Percentiles rank a stretch among this genome's conserved stretches.
These are phyloP conservation scores for Aphanomyces astaci DNA, from an alignment of 352 stramenopile species.

Conservation along the genomic window DNA sequence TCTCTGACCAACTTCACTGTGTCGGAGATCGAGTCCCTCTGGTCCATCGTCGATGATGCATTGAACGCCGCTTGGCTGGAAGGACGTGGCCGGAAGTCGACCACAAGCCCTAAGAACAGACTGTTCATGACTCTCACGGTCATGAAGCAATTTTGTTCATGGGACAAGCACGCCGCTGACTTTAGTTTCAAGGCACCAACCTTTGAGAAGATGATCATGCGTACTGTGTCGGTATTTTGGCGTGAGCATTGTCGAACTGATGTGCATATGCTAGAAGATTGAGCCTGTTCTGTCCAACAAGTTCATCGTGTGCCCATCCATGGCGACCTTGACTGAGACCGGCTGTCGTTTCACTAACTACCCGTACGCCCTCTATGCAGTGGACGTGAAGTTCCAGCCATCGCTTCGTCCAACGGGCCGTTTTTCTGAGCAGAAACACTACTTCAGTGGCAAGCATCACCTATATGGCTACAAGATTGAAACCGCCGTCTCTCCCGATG, in stretches of 20 bases:
- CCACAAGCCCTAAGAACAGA: background rate
- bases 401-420: no score
- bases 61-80: background rate
- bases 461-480: no score
- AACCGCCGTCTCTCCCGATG: no score
- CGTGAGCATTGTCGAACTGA: background rate
- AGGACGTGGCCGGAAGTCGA: background rate
- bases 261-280: background rate
- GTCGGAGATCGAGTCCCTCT: background rate
- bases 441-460: no score
- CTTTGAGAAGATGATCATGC: slow-evolving; percentile 9
- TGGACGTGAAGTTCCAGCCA: slow-evolving; percentile 15
- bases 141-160: slow-evolving; percentile 1
- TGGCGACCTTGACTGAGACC: background rate
- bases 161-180: slow-evolving; percentile 2
- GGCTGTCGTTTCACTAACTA: background rate
- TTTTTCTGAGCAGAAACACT: no score
- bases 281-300: background rate
- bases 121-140: slow-evolving; percentile 4
- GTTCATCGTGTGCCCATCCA: background rate
- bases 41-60: background rate
- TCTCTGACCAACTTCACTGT: slow-evolving; percentile 3
- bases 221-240: background rate
- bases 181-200: slow-evolving; percentile 1
- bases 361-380: slow-evolving; percentile 2